These are phyloP conservation scores for Coemansia sp. DNA, from an alignment of 192 early-diverging fungal genomes.

Conservation along the genomic window DNA sequence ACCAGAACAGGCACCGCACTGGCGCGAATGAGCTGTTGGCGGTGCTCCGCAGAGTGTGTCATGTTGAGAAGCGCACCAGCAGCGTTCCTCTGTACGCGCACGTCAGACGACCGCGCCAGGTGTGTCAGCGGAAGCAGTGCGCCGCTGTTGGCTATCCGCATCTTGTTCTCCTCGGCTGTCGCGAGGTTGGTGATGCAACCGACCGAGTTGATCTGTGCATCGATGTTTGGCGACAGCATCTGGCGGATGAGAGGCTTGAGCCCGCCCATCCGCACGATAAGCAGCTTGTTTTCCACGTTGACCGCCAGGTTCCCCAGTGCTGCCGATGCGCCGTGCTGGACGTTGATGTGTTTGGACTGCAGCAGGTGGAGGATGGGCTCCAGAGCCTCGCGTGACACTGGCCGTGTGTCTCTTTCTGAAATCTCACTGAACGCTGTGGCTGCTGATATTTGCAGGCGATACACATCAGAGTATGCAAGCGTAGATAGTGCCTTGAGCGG, in stretches of 20 bases:
- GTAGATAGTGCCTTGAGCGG: conserved; percentile 77
- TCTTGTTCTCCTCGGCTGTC: conserved; percentile 86
- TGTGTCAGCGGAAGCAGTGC: conserved; percentile 71
- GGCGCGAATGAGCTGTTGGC: conserved; percentile 77
- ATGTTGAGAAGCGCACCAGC: conserved; percentile 90
- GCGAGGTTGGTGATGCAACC: conserved; percentile 93
- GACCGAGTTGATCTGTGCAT: conserved; percentile 92
- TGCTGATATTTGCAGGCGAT: conserved; percentile 82
- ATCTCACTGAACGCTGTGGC: conserved; percentile 89
- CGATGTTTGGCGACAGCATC: conserved; percentile 82
- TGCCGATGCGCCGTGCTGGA: conserved; percentile 81
- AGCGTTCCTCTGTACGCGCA: conserved; percentile 86
- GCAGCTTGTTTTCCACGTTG: conserved; percentile 77
- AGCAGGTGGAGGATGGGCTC: conserved; percentile 82
- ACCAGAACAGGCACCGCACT: conserved; percentile 83
- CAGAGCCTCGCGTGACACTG: conserved; percentile 70
- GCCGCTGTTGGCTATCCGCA: conserved; percentile 81
- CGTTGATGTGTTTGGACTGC: conserved; percentile 79
- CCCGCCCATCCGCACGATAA: conserved; percentile 82
- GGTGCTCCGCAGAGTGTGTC: conserved; percentile 86
- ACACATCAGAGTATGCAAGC: conserved; percentile 81
- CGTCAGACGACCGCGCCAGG: conserved; percentile 76
- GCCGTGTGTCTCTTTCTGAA: conserved; percentile 80
- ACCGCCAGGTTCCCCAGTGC: conserved; percentile 83
- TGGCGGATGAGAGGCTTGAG: conserved; percentile 82